Percentiles rank a stretch among this genome's conserved stretches.
These are phyloP conservation scores for Mortierella claussenii DNA, from an alignment of 192 early-diverging fungal genomes.

Conservation along the genomic window DNA sequence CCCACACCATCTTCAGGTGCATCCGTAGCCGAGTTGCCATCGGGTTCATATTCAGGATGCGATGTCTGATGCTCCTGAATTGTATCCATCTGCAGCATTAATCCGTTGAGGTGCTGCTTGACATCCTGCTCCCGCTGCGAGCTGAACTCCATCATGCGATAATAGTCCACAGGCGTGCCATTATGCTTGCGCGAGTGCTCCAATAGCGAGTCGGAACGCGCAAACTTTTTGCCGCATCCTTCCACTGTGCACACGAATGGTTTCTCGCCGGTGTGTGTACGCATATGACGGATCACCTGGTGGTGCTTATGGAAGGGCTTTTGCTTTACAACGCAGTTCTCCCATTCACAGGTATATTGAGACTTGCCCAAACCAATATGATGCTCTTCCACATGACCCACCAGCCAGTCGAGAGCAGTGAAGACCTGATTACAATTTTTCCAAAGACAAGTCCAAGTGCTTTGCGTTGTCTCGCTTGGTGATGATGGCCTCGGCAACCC, in stretches of 20 bases:
- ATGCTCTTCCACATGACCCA: slow-evolving; percentile 62
- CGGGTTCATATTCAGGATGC: too few relatives aligned
- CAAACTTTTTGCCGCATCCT: slow-evolving; percentile 79
- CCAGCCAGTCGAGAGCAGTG: slow-evolving; percentile 55
- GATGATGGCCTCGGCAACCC: slow-evolving; percentile 10
- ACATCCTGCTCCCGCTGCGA: slow-evolving; percentile 46
- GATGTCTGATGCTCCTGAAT: slow-evolving; percentile 52
- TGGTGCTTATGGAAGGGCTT: slow-evolving; percentile 78
- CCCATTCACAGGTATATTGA: slow-evolving; percentile 63
- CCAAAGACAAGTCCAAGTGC: slow-evolving; percentile 61
- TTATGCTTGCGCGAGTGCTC: slow-evolving; percentile 71
- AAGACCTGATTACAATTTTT: slow-evolving; percentile 59
- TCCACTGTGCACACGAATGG: slow-evolving; percentile 74
- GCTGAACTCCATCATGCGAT: slow-evolving; percentile 48
- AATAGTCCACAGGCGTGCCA: slow-evolving; percentile 47
- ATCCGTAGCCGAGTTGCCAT: too few relatives aligned
- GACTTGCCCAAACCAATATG: slow-evolving; percentile 71
- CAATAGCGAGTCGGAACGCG: slow-evolving; percentile 77
- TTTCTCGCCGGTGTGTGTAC: slow-evolving; percentile 81
- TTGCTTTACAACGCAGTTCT: slow-evolving; percentile 61
- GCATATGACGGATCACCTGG: slow-evolving; percentile 78
- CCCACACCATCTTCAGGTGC: too few relatives aligned
- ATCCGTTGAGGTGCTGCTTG: slow-evolving; percentile 42
- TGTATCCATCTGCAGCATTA: slow-evolving; percentile 44
- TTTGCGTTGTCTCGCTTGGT: slow-evolving; percentile 23